Conservation (phyloP, 495 filamentous ascomycete genomes). For the Penicillium subrubescens region DNA sequence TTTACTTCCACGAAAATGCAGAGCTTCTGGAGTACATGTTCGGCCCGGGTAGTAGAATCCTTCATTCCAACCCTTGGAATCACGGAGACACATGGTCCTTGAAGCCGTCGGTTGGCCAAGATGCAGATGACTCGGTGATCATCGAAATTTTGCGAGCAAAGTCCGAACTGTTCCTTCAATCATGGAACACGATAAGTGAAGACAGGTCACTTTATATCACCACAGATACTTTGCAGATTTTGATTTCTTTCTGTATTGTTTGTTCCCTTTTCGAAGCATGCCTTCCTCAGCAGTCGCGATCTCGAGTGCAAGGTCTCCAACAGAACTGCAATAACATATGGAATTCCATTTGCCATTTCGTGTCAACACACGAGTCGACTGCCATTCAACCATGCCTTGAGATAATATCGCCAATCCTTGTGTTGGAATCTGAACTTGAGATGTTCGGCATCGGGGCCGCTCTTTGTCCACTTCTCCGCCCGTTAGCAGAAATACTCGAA, state of each 20-base stretch:
- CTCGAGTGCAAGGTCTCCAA: constrained; percentile 32
- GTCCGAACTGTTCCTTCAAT: constrained; percentile 45
- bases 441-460: constrained; percentile 19
- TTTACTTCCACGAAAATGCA: constrained; percentile 38
- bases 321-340: constrained; percentile 38
- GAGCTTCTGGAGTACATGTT: constrained; percentile 41
- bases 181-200: constrained; percentile 43
- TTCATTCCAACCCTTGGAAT: constrained; percentile 35
- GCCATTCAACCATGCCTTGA: constrained; percentile 40
- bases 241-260: constrained; percentile 47
- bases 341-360: constrained; percentile 38
- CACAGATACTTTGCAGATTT: constrained; percentile 48
- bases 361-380: constrained; percentile 28
- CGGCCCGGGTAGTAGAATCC: constrained; percentile 27
- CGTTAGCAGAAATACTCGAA: constrained; percentile 46
- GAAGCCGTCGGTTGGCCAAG: constrained; percentile 29
- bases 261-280: constrained; percentile 37
- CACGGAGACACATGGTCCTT: constrained; percentile 23
- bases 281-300: constrained; percentile 32
- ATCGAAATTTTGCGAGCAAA: constrained; percentile 50
- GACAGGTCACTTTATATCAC: constrained; percentile 49
- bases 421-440: constrained; percentile 21
- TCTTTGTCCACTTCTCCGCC: constrained; percentile 30
- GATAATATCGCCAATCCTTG: constrained; percentile 36
- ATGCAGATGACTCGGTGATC: constrained; percentile 44